Evolutionary conservation across 2,329 filamentous ascomycete genomes (phyloP).

Genomic region (Magnaporthiopsis rhizophila): DNA sequence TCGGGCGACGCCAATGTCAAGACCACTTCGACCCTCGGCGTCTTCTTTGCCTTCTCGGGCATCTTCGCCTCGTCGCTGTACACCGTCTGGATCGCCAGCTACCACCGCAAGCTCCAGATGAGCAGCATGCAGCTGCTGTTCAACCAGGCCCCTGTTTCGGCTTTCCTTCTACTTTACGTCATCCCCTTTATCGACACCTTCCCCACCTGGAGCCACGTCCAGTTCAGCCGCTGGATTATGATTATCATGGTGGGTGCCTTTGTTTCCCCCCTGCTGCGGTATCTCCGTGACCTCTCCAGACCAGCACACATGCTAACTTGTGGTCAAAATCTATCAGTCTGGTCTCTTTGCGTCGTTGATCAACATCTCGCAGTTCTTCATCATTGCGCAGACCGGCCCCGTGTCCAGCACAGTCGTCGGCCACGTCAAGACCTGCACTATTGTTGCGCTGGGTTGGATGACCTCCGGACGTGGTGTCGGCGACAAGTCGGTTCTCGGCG

Average conservation of each 20-base stretch:
- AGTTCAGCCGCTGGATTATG: conserved; percentile 45
- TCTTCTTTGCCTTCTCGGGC: conserved; percentile 55
- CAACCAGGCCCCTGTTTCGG: conserved; percentile 58
- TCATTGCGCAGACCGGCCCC: conserved; percentile 52
- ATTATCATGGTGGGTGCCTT: conserved; percentile 40
- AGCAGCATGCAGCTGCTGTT: conserved; percentile 62
- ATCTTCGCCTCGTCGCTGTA: conserved; percentile 60
- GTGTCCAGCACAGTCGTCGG: conserved; percentile 60
- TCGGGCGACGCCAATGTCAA: conserved; percentile 37
- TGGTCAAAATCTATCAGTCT: conserved; percentile 34
- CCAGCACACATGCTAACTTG: conserved; percentile 11
- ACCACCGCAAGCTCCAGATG: conserved; percentile 57
- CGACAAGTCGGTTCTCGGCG: conserved; percentile 46
- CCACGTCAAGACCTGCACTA: conserved; percentile 57
- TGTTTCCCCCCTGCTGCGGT: not conserved
- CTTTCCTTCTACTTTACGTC: conserved; percentile 54
- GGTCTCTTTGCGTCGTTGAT: conserved; percentile 56
- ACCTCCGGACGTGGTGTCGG: conserved; percentile 46
- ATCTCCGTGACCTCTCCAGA: not conserved
- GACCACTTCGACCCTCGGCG: conserved; percentile 49
- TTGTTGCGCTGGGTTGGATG: conserved; percentile 56
- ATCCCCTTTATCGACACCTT: conserved; percentile 60
- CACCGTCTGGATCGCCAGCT: conserved; percentile 60
- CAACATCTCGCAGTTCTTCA: conserved; percentile 57
- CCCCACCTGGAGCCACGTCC: conserved; percentile 45